Evolutionary conservation across 495 filamentous ascomycete species (phyloP).

Genomic region (Xylaria flabelliformis): DNA sequence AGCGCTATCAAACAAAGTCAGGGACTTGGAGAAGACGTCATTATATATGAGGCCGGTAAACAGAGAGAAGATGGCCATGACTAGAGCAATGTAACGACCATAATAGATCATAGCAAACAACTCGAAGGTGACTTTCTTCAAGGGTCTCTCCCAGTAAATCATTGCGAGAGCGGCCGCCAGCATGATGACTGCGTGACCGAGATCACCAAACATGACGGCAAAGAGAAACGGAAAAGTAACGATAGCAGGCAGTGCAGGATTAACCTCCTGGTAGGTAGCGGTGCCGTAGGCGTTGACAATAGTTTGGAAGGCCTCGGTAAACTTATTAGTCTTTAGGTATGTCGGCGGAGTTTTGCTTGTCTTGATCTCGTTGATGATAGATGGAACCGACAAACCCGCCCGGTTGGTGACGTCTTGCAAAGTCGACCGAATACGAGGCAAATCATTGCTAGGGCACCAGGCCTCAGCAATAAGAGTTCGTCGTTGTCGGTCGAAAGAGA

Average conservation of each 20-base stretch:
- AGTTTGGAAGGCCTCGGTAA: conserved; percentile 97
- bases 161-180: conserved; percentile 78
- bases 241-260: conserved; percentile 92
- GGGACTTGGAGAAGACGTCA: conserved; percentile 91
- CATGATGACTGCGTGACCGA: conserved; percentile 92
- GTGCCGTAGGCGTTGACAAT: conserved; percentile 99
- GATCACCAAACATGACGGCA: conserved; percentile 98
- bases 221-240: conserved; percentile 98
- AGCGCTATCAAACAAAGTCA: conserved; percentile 85
- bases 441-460: conserved; percentile 91
- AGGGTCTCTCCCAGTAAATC: conserved; percentile 92
- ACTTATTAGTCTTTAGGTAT: conserved; percentile 95
- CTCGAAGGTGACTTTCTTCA: conserved; percentile 92
- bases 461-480: conserved; percentile 97
- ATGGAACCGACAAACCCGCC: conserved; percentile 91
- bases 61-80: conserved; percentile 97
- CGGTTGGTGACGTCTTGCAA: conserved; percentile 96
- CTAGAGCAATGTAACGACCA: conserved; percentile 95
- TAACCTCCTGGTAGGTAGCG: conserved; percentile 95
- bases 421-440: conserved; percentile 92
- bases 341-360: conserved; percentile 97
- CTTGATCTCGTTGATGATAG: conserved; percentile 95
- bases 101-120: conserved; percentile 98
- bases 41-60: conserved; percentile 98
- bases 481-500: conserved; percentile 93